Percentiles rank a stretch among this genome's conserved stretches.
These are phyloP conservation scores for Skeletonema potamos DNA, from an alignment of 108 stramenopile species.

Conservation along the genomic window DNA sequence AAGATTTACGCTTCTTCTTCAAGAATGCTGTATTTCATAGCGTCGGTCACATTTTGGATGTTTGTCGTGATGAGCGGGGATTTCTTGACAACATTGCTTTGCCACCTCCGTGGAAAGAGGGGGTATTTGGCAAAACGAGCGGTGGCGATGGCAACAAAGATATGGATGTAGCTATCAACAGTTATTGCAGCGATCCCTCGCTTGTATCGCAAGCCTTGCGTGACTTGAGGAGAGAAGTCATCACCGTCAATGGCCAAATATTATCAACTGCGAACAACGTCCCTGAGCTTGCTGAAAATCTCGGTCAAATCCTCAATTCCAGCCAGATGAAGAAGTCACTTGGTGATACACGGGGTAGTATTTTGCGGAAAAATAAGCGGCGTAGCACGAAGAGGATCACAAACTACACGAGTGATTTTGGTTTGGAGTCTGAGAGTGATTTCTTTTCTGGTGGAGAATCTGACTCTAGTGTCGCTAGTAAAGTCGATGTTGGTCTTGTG, in stretches of 20 bases:
- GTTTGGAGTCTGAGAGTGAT: conserved; percentile 35
- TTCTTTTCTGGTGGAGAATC: conserved; percentile 20
- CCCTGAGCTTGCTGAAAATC: conserved; percentile 60
- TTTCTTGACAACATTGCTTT: conserved; percentile 72
- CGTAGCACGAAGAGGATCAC: conserved; percentile 5
- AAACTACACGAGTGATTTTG: conserved; percentile 40
- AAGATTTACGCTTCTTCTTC: conserved; percentile 64
- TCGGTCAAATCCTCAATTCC: conserved; percentile 69
- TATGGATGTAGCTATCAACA: conserved; percentile 33
- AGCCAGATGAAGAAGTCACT: conserved; percentile 22
- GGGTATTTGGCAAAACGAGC: conserved; percentile 19
- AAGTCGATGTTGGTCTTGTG: conserved; percentile 57
- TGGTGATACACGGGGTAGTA: conserved; percentile 12
- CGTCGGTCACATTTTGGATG: conserved; percentile 84
- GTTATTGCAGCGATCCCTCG: conserved; percentile 42
- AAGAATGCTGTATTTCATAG: conserved; percentile 75
- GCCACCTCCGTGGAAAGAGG: conserved; percentile 55
- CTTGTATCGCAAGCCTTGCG: conserved; percentile 74
- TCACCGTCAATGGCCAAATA: conserved; percentile 84
- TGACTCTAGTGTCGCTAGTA: conserved; percentile 18
- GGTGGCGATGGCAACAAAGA: conserved; percentile 21
- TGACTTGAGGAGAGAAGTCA: conserved; percentile 80
- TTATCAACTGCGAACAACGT: conserved; percentile 76
- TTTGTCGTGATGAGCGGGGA: conserved; percentile 63
- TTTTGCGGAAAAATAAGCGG: conserved; percentile 2